Evolutionary conservation across 2,329 filamentous ascomycete genomes (phyloP).

Genomic region (Dichotomopilus funicola): DNA sequence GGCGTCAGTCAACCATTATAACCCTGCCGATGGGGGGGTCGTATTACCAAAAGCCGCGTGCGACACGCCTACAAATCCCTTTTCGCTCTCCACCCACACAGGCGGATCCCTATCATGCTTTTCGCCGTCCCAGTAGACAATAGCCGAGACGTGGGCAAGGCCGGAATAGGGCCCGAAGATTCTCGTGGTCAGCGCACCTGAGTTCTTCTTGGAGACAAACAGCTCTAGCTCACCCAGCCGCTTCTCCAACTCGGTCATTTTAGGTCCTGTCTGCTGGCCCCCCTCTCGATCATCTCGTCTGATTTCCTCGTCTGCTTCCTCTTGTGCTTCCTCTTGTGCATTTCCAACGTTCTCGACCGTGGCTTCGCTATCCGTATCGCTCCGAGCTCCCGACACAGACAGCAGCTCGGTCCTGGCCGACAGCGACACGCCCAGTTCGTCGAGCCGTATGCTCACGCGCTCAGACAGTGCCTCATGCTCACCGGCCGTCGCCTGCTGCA

Average conservation of each 20-base stretch:
- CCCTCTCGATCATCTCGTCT: not conserved
- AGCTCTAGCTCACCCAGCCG: not conserved
- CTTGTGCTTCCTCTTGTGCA: not conserved
- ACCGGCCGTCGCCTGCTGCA: not conserved
- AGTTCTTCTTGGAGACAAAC: not conserved
- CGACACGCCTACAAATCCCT: not conserved
- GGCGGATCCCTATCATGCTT: not conserved
- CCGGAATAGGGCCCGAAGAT: not conserved
- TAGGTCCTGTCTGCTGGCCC: not conserved
- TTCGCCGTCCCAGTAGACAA: not conserved
- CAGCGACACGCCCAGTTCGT: not conserved
- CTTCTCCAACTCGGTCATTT: not conserved
- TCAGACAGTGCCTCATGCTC: not conserved
- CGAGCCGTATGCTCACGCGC: not conserved
- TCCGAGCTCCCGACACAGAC: not conserved
- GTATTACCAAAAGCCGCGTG: not conserved
- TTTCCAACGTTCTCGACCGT: not conserved
- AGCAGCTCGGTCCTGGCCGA: not conserved
- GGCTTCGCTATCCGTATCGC: not conserved
- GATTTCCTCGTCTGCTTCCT: not conserved
- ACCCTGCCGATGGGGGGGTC: not conserved
- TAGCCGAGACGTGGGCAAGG: not conserved
- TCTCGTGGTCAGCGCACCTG: not conserved
- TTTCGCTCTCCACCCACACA: not conserved
- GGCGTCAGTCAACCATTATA: not conserved